Evolutionary conservation across 257 asterid species (phyloP).

Genomic region (Agastache rugosa): DNA sequence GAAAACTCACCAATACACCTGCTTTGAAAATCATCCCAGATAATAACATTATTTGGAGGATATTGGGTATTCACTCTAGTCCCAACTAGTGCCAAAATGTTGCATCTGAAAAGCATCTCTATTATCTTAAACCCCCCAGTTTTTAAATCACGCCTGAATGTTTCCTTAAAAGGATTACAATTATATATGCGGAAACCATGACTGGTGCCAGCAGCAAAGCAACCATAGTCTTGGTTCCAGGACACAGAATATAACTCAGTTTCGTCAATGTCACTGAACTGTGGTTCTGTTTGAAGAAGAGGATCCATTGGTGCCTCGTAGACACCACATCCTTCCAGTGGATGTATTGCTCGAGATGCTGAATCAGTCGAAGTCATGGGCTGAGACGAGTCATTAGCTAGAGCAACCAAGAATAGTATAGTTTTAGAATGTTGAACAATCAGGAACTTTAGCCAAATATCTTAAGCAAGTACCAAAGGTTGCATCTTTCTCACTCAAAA

Average conservation of each 20-base stretch:
- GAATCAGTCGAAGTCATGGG: conserved; percentile 69
- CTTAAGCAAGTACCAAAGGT: conserved; percentile 7
- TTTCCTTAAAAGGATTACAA: conserved; percentile 86
- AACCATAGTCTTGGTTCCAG: conserved; percentile 94
- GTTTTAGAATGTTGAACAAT: conserved; percentile 10
- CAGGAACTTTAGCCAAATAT: conserved; percentile 27
- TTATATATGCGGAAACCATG: conserved; percentile 86
- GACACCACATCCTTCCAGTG: conserved; percentile 57
- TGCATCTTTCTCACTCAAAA: conserved; percentile 21
- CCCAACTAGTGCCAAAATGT: conserved; percentile 92
- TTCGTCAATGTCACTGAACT: conserved; percentile 59
- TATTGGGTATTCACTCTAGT: conserved; percentile 69
- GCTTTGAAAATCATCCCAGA: conserved; percentile 98
- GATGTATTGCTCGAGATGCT: conserved; percentile 57
- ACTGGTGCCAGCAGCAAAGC: conserved; percentile 95
- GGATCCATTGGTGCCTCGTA: conserved; percentile 53
- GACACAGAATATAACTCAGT: conserved; percentile 75
- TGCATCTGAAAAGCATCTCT: conserved; percentile 93
- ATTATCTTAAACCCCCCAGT: conserved; percentile 89
- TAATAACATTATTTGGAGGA: conserved; percentile 86
- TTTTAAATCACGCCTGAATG: conserved; percentile 86
- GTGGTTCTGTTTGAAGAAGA: conserved; percentile 52
- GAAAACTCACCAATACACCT: conserved; percentile 91
- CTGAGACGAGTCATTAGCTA: conserved; percentile 51
- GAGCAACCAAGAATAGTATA: conserved; percentile 34